These are phyloP conservation scores for Lipomyces lipofer DNA, from an alignment of 805 yeast species.

Conservation along the genomic window DNA sequence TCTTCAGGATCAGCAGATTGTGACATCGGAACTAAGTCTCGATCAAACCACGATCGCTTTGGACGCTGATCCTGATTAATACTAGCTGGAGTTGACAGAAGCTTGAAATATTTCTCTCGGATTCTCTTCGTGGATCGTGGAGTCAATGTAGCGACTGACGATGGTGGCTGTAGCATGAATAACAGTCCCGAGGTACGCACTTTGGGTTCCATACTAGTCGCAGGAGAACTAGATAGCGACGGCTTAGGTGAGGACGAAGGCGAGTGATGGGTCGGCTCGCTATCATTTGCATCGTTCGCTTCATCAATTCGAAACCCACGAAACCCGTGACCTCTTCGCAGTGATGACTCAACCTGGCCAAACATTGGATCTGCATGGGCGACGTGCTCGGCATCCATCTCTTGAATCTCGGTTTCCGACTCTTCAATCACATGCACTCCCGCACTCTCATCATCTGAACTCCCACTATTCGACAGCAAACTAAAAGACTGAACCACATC, in stretches of 20 bases:
- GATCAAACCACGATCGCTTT: not conserved
- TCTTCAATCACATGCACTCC: not conserved
- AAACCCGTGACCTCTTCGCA: not conserved
- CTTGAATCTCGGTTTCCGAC: not conserved
- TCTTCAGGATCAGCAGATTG: not conserved
- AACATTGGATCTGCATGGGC: too few species aligned
- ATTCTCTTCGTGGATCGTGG: slow-evolving; percentile 15
- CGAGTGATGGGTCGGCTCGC: not conserved
- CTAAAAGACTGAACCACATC: not conserved
- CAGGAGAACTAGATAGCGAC: not conserved
- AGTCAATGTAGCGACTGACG: slow-evolving; percentile 14
- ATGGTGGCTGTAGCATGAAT: slow-evolving; percentile 5
- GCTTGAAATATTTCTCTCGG: slow-evolving; percentile 12
- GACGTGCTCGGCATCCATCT: not conserved
- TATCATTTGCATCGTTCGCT: not conserved
- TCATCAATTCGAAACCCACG: not conserved
- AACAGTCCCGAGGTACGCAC: not conserved
- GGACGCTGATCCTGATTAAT: too few species aligned
- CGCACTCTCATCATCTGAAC: not conserved
- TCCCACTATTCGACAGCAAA: not conserved
- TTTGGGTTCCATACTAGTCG: too few species aligned
- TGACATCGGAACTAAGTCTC: not conserved
- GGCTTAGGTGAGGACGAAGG: not conserved
- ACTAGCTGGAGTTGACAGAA: slow-evolving; percentile 22
- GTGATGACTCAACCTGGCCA: not conserved